Conservation (phyloP, 2,329 filamentous ascomycete genomes). For the Sporothrix protearum region DNA sequence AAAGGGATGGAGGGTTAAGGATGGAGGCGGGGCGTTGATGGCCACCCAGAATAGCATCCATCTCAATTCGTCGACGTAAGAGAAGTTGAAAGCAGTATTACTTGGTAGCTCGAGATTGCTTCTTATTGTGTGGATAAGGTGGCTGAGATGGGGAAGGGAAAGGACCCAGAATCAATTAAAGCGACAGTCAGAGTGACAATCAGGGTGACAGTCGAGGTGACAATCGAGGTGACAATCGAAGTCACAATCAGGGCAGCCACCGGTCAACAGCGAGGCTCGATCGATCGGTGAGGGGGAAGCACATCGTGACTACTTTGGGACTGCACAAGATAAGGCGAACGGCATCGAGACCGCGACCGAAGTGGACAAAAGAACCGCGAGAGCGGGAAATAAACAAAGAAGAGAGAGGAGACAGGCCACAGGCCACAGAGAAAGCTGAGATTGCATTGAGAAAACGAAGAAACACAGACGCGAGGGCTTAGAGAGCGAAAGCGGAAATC, state of each 20-base stretch:
- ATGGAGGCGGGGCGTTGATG: neutral
- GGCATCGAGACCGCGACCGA: neutral
- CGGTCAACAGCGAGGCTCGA: neutral
- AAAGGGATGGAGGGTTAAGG: neutral
- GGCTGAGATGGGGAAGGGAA: neutral
- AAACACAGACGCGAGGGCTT: neutral
- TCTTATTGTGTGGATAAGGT: neutral
- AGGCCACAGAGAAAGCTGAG: neutral
- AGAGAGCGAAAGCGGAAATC: neutral
- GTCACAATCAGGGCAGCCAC: neutral
- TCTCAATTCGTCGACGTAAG: neutral
- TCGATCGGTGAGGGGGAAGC: slow-evolving; percentile 1
- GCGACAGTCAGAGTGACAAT: neutral
- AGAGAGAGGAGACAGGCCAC: neutral
- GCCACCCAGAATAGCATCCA: neutral
- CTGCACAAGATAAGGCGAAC: neutral
- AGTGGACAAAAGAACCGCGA: slow-evolving; percentile 8
- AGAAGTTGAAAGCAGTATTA: neutral
- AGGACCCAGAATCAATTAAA: neutral
- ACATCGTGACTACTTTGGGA: neutral
- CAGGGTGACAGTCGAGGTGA: neutral
- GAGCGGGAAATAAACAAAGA: neutral
- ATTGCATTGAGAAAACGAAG: neutral
- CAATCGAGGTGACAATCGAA: neutral
- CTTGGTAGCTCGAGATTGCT: neutral